Conservation (phyloP, 257 asterid genomes). For the Capsicum pubescens region DNA sequence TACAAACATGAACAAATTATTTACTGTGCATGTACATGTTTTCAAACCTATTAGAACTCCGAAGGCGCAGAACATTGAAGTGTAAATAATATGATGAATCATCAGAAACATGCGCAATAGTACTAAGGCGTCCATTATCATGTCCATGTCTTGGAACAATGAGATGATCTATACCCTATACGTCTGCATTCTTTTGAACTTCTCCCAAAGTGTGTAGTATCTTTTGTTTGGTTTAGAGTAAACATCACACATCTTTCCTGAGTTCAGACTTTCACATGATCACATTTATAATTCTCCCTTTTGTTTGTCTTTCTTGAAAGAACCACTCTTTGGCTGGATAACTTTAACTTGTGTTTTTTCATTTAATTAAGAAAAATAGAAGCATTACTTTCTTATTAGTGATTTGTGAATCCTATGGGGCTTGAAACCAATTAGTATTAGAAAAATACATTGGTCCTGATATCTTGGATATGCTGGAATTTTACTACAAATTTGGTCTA, state of each 20-base stretch:
- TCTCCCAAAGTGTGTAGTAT: neutral
- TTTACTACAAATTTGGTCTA: neutral
- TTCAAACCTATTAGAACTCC: slow-evolving; percentile 4
- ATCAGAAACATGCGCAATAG: neutral
- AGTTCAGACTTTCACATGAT: slow-evolving; percentile 10
- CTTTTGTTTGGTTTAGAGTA: slow-evolving; percentile 11
- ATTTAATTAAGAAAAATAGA: neutral
- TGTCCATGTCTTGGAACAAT: neutral
- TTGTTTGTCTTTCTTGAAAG: slow-evolving; percentile 18
- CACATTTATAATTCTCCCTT: slow-evolving; percentile 20
- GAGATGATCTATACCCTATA: neutral
- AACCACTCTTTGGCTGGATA: slow-evolving; percentile 14
- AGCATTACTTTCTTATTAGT: slow-evolving; percentile 13
- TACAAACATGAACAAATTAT: neutral
- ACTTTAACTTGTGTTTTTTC: neutral
- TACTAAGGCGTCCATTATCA: neutral
- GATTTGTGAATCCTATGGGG: neutral
- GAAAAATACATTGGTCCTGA: neutral
- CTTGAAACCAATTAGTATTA: neutral
- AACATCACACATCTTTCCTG: slow-evolving; percentile 19
- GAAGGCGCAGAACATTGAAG: neutral
- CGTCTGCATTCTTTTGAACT: neutral
- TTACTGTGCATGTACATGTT: neutral
- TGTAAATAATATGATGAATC: slow-evolving; percentile 11
- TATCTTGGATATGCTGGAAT: neutral